Percentiles rank a stretch among this genome's conserved stretches.
These are phyloP conservation scores for Podospora pseudocomata DNA, from an alignment of 495 filamentous ascomycete genomes.

Conservation along the genomic window DNA sequence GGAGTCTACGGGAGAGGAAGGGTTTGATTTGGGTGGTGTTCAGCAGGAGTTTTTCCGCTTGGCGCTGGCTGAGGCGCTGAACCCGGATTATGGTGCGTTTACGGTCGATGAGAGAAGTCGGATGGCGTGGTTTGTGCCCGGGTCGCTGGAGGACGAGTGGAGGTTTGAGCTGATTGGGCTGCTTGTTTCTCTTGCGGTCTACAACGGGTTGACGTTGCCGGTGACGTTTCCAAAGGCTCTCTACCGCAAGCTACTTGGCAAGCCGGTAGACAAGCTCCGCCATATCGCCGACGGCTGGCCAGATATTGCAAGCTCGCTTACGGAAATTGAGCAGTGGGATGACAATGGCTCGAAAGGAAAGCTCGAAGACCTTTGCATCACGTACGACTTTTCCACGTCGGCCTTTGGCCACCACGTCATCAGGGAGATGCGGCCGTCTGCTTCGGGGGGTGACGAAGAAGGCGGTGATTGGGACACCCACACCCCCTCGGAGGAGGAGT, in stretches of 20 bases:
- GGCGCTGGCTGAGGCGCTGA: constrained; percentile 69
- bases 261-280: constrained; percentile 60
- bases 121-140: constrained; percentile 84
- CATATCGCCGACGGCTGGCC: constrained; percentile 88
- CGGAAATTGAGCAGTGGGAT: constrained; percentile 66
- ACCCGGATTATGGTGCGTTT: constrained; percentile 72
- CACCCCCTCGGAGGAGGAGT: constrained; percentile 20
- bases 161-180: constrained; percentile 88
- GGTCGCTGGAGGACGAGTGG: constrained; percentile 73
- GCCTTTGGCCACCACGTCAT: constrained; percentile 55
- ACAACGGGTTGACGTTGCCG: constrained; percentile 88
- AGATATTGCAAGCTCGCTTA: constrained; percentile 67
- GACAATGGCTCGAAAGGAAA: constrained; percentile 58
- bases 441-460: neutral
- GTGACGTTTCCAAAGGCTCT: constrained; percentile 80
- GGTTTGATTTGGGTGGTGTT: constrained; percentile 88
- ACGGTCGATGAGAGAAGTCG: constrained; percentile 67
- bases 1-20: constrained; percentile 76
- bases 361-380: constrained; percentile 70
- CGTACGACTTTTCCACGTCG: constrained; percentile 80
- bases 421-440: constrained; percentile 43
- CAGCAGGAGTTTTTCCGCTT: constrained; percentile 93
- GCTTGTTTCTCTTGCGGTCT: constrained; percentile 85
- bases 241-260: constrained; percentile 73
- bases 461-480: neutral